Percentiles rank a stretch among this genome's conserved stretches.
These are phyloP conservation scores for Bruguiera sexangula DNA, from an alignment of 345 rosid genomes.

Conservation along the genomic window DNA sequence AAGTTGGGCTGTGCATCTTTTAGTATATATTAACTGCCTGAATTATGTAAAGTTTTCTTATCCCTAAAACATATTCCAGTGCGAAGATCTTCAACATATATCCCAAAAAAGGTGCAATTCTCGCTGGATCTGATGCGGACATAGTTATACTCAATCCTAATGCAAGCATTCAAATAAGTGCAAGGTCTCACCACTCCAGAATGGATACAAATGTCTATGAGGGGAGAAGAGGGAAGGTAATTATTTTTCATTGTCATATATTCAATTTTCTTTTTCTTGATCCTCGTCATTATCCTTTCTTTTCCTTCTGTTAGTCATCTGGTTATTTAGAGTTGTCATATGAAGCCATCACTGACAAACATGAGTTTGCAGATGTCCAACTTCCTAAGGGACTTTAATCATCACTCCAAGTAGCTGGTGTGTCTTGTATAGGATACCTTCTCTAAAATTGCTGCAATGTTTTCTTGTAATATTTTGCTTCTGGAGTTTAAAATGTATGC, in stretches of 20 bases:
- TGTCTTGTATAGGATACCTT: too few relatives aligned
- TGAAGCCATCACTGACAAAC: too few relatives aligned
- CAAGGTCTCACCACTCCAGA: constrained; percentile 78
- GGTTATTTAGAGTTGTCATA: too few relatives aligned
- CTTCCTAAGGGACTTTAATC: too few relatives aligned
- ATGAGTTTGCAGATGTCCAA: too few relatives aligned
- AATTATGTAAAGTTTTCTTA: constrained; percentile 1
- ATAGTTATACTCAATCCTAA: constrained; percentile 86
- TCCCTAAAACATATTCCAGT: constrained; percentile 35
- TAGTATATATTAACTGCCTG: not conserved
- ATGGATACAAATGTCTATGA: constrained; percentile 84
- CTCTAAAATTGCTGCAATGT: too few relatives aligned
- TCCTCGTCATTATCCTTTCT: too few relatives aligned
- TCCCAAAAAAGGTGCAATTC: constrained; percentile 92
- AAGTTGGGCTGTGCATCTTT: not conserved
- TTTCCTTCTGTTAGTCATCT: too few relatives aligned
- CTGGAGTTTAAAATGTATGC: too few relatives aligned
- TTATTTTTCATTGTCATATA: not conserved
- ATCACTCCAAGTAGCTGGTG: too few relatives aligned
- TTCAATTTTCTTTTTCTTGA: not conserved
- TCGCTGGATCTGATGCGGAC: constrained; percentile 95
- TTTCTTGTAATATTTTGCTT: too few relatives aligned
- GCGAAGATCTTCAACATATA: constrained; percentile 89
- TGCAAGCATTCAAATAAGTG: constrained; percentile 65
- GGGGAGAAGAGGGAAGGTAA: constrained; percentile 78